Base-by-base conservation (phyloP, 768 basidiomycete species). In the Amanita pallidorosea region DNA sequence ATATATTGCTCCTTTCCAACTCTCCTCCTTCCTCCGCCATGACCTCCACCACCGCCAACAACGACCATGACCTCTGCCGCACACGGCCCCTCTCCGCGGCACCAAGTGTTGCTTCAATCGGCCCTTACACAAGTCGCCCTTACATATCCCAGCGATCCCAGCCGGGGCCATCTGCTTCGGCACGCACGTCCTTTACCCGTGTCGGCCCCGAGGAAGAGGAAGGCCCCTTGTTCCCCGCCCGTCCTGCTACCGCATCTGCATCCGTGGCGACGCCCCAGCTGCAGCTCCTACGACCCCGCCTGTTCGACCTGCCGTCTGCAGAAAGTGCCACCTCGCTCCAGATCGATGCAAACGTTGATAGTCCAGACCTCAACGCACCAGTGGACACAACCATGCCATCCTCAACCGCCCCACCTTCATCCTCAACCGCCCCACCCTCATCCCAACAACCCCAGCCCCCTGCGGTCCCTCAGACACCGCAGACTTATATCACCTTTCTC, bases 401-500 rank as follows among this genome's bases (percentile, higher is more conserved):
- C 12, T 25, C 23, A 29, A 15, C 42, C 6, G 13, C n/a, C 8
- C 12, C 33, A 47, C 12, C 46, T 2, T 25, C 46, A 33, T 4
- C 36, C n/a, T 25, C 23, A 29, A 15, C 42, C 6, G 13, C n/a
- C 8, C 12, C 33, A 47, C 12, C 46, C 1, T 25, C 46, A 33
- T 4, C 36, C n/a, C 48, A 4, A 6, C 18, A 20, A 11, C 8
- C 40, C 9, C 29, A 18, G 15, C 25, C 37, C 7, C n/a, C 48
- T 11, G 17, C 25, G 12, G 48, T 49, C 40, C 83, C 83, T 4
- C 81, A 80, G 56, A 77, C 71, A 6, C 81, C 82, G 0, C 81
- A 83, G 62, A 75, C 77, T 2, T 73, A 74, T 22, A 59, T 90
- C 38, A 85, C 84, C 0, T 88, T 90, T 63, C 69, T 90, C 40